These are phyloP conservation scores for Metschnikowia hibisci DNA, from an alignment of 805 yeast genomes.

Conservation along the genomic window DNA sequence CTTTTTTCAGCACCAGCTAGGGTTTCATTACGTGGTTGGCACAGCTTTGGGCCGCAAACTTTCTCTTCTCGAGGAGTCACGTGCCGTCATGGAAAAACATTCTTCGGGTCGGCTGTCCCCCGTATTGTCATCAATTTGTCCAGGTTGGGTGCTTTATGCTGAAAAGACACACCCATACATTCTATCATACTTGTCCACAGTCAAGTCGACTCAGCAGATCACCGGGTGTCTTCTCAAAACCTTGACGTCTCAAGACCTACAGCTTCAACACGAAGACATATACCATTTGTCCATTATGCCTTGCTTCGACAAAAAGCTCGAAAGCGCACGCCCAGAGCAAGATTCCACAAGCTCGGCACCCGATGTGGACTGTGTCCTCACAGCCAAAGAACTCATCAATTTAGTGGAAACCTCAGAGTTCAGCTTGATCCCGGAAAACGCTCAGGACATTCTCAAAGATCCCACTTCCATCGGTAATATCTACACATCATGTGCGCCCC, in stretches of 20 bases:
- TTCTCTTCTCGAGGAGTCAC: slow-evolving; percentile 45
- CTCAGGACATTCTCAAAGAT: not conserved
- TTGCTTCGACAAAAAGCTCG: slow-evolving; percentile 93
- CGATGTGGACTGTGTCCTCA: slow-evolving; percentile 92
- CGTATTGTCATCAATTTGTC: slow-evolving; percentile 71
- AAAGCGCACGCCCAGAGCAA: slow-evolving; percentile 79
- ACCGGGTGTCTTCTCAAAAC: slow-evolving; percentile 76
- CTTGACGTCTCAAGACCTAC: slow-evolving; percentile 32
- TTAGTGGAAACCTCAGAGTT: slow-evolving; percentile 55
- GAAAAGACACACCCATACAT: slow-evolving; percentile 93
- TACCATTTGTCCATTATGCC: slow-evolving; percentile 94
- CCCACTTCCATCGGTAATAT: slow-evolving; percentile 13
- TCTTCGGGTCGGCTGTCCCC: slow-evolving; percentile 37
- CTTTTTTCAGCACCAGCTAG: slow-evolving; percentile 56
- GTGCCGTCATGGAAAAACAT: slow-evolving; percentile 8
- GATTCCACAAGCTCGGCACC: slow-evolving; percentile 8
- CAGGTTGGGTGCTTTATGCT: slow-evolving; percentile 95
- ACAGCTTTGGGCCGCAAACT: slow-evolving; percentile 76
- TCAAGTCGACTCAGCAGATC: slow-evolving; percentile 90
- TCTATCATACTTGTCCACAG: slow-evolving; percentile 62
- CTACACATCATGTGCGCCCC: slow-evolving; percentile 46
- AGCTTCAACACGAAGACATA: slow-evolving; percentile 36
- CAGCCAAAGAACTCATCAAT: slow-evolving; percentile 82
- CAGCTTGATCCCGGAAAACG: slow-evolving; percentile 20
- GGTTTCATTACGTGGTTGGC: slow-evolving; percentile 75